Conservation (phyloP, 1,284 basidiomycete species). For the Boletus smithii region DNA sequence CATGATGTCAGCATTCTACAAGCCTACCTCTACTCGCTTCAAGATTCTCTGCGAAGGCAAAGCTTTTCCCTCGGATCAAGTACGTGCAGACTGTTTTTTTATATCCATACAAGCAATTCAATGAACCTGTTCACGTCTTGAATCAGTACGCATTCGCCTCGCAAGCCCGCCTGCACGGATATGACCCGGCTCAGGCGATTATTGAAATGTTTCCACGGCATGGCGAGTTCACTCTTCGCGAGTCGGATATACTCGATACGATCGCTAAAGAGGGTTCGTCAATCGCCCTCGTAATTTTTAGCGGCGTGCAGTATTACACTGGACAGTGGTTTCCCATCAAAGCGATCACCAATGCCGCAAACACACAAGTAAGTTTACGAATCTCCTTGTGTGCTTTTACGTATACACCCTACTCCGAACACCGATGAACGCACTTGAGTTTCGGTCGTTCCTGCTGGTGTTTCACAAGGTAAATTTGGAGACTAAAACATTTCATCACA, state of each 20-base stretch:
- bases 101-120: constrained; percentile 14
- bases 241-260: constrained; percentile 81
- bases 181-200: constrained; percentile 71
- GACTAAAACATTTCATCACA: constrained; percentile 22
- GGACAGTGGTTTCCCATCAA: constrained; percentile 94
- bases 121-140: constrained; percentile 8
- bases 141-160: constrained; percentile 94
- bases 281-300: constrained; percentile 88
- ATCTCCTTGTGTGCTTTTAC: constrained; percentile 26
- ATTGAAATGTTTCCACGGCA: constrained; percentile 76
- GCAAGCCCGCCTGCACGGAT: constrained; percentile 79
- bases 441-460: constrained; percentile 6
- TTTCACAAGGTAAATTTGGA: constrained; percentile 8
- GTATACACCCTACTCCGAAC: constrained; percentile 17
- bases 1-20: constrained; percentile 92
- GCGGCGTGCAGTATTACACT: constrained; percentile 94
- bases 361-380: constrained; percentile 58
- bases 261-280: constrained; percentile 71
- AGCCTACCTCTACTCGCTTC: constrained; percentile 77
- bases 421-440: constrained; percentile 5
- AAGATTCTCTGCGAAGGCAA: constrained; percentile 95
- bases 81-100: constrained; percentile 36
- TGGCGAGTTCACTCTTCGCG: constrained; percentile 85
- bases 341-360: constrained; percentile 79
- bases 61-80: constrained; percentile 96